Base-by-base conservation (phyloP, 2,329 filamentous ascomycete species). In the Ophiosphaerella korrae region DNA sequence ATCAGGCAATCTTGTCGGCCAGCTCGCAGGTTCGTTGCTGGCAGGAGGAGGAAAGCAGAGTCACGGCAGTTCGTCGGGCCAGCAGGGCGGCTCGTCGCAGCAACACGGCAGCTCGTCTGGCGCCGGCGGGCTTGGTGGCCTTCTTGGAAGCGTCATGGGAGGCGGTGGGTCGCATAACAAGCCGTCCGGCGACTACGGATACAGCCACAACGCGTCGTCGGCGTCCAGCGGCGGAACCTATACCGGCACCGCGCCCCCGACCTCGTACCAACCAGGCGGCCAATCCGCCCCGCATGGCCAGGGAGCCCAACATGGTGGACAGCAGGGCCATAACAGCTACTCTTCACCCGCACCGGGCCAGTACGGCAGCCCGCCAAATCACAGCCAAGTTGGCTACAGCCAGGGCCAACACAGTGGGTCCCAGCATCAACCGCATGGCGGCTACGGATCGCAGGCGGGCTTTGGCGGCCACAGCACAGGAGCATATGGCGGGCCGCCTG, bases 231-330 rank as follows among this genome's bases (percentile, higher is more conserved):
- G 7, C 6, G 81, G 82, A 38, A 78, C 79, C 33, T 90, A 89
- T 69, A 80, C 77, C 53, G 87, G 85, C 48, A 78, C 82, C 49
- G 84, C 86, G 34, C 87, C 87, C 11, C 82, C 84, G n/a, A 72
- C 80, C 12, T 80, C 83, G 6, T 87, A 87, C 67, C 82, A 86
- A 61, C 74, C 78, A 16, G 58, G 58, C 7, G 63, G 62, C 11
- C 63, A 64, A 39, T 59, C 64, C 42, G 50, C 26, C 26, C 26
- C 6, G 6, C 26, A 29, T 11, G 26, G 26, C 2, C 26, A 29
- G 26, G 26, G 54, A n/a, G 48, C 55, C 13, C 57, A 66, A 46
- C 53, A 48, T 50, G 58, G 63, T 45, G 52, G 56, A 11, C 53
- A 63, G 18, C 64, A 60, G 13, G 53, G 64, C 31, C 58, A 64